These are phyloP conservation scores for Diaporthe sp. DNA, from an alignment of 2,329 filamentous ascomycete species.

Conservation along the genomic window DNA sequence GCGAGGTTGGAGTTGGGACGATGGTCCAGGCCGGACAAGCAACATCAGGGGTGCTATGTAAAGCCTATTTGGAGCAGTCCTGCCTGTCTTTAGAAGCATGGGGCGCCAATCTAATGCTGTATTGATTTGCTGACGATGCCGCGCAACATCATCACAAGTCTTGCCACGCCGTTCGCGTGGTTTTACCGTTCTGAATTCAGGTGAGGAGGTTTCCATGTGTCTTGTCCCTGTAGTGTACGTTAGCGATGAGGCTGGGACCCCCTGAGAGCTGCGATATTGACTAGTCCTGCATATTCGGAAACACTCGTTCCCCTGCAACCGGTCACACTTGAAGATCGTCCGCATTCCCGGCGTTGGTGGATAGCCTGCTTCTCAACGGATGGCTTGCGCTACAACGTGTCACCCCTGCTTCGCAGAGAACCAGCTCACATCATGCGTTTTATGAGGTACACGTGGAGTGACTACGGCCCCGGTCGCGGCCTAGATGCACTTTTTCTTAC, in stretches of 20 bases:
- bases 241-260: constrained; percentile 9
- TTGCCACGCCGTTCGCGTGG: constrained; percentile 8
- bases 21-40: constrained; percentile 21
- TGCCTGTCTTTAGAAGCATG: constrained; percentile 1
- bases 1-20: constrained; percentile 23
- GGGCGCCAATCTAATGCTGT: neutral
- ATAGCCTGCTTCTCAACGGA: constrained; percentile 18
- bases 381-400: neutral
- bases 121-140: constrained; percentile 15
- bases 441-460: neutral
- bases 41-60: neutral
- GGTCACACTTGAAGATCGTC: constrained; percentile 32
- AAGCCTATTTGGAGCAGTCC: constrained; percentile 25
- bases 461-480: neutral
- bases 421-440: constrained; percentile 16
- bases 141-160: neutral
- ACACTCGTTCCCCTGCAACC: constrained; percentile 29
- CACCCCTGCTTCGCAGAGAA: neutral
- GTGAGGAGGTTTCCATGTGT: constrained; percentile 8
- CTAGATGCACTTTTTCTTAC: neutral
- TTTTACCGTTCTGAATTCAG: constrained; percentile 13
- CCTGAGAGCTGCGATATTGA: constrained; percentile 18
- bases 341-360: constrained; percentile 15
- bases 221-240: constrained; percentile 9
- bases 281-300: constrained; percentile 27